These are phyloP conservation scores for Coniochaeta prunicola DNA, from an alignment of 2,329 filamentous ascomycete species.

Conservation along the genomic window DNA sequence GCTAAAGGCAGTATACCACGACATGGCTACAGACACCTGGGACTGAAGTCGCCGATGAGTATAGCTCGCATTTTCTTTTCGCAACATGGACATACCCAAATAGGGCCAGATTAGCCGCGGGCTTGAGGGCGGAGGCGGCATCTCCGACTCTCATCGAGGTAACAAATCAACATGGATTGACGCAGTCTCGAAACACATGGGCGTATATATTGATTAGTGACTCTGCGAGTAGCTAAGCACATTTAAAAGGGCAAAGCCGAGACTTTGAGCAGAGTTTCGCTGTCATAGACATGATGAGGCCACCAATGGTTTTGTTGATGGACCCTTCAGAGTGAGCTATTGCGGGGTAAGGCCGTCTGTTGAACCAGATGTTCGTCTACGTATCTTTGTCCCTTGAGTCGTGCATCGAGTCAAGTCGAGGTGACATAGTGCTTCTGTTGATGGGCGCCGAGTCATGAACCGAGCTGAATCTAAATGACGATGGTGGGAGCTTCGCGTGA, in stretches of 20 bases:
- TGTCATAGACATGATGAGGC: background rate
- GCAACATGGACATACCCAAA: background rate
- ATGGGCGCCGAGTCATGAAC: background rate
- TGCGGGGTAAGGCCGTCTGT: background rate
- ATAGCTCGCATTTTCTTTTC: background rate
- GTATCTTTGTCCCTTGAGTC: too few relatives aligned
- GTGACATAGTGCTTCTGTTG: background rate
- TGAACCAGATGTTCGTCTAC: background rate
- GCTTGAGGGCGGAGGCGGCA: constrained; percentile 13
- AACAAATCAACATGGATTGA: constrained; percentile 9
- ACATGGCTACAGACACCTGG: background rate
- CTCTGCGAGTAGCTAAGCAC: background rate
- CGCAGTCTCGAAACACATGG: background rate
- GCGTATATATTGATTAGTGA: background rate
- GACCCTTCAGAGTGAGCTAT: background rate
- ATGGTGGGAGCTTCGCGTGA: background rate
- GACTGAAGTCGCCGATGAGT: background rate
- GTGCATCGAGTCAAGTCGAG: background rate
- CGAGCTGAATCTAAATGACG: background rate
- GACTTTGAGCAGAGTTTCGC: background rate
- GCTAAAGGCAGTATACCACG: background rate
- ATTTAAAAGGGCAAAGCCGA: background rate
- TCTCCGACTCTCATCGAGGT: constrained; percentile 9
- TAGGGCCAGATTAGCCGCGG: constrained; percentile 10
- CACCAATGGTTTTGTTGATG: too few relatives aligned